Evolutionary conservation across 2,329 filamentous ascomycete genomes (phyloP).

Genomic region (Sporothrix globosa): DNA sequence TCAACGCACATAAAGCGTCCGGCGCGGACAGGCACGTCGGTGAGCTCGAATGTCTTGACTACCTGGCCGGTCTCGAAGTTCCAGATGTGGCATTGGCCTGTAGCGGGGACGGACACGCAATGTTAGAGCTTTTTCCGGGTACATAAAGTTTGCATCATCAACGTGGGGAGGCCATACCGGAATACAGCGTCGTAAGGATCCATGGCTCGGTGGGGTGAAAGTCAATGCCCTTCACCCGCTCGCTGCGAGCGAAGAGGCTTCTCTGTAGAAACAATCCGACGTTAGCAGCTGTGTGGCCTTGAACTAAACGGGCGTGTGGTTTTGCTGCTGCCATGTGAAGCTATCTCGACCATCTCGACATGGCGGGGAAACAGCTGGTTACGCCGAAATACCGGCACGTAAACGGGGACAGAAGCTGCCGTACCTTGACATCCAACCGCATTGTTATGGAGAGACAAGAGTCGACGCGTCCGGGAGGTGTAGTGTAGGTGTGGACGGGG

Average conservation of each 20-base stretch:
- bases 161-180: conserved; percentile 62
- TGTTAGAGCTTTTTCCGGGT: conserved; percentile 9
- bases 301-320: neutral
- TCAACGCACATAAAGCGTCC: conserved; percentile 74
- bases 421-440: conserved; percentile 38
- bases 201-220: conserved; percentile 38
- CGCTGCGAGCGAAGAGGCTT: conserved; percentile 38
- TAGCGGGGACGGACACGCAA: neutral
- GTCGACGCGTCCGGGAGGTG: conserved; percentile 9
- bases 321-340: neutral
- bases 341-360: conserved; percentile 22
- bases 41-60: conserved; percentile 98
- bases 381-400: neutral
- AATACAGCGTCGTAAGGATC: conserved; percentile 84
- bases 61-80: conserved; percentile 96
- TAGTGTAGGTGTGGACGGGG: conserved; percentile 2
- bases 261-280: conserved; percentile 25
- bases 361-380: conserved; percentile 10
- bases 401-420: neutral
- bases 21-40: conserved; percentile 95
- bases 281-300: conserved; percentile 9
- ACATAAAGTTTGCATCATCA: neutral
- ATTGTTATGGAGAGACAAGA: conserved; percentile 33
- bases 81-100: conserved; percentile 98
- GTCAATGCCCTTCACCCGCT: conserved; percentile 38